phyloP scores from a whole-genome alignment of 1,284 basidiomycete genomes.

The Sporisorium reilianum region DNA sequence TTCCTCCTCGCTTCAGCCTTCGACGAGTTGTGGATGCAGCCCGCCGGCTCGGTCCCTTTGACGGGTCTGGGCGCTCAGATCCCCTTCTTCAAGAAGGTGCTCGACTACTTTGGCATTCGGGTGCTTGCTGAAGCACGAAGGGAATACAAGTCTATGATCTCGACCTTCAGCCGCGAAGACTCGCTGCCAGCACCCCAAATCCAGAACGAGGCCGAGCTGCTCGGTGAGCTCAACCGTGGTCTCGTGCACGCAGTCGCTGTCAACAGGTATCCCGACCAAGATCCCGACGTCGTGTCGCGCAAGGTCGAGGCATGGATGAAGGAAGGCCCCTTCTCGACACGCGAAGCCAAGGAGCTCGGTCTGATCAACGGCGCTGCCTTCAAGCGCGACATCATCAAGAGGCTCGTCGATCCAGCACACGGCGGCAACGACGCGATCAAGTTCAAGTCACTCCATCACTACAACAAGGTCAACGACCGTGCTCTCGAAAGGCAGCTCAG shows the following conservation, averaged over 20 bases:
- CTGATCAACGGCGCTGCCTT: conserved; percentile 69
- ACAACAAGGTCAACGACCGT: conserved; percentile 50
- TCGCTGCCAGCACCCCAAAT: conserved; percentile 55
- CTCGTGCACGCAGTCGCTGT: conserved; percentile 59
- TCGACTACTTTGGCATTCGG: conserved; percentile 70
- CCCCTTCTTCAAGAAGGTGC: conserved; percentile 66
- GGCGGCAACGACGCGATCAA: conserved; percentile 52
- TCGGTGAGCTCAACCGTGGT: conserved; percentile 64
- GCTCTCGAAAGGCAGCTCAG: conserved; percentile 47
- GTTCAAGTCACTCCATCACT: conserved; percentile 59
- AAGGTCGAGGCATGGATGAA: conserved; percentile 64
- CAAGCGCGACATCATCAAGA: conserved; percentile 66
- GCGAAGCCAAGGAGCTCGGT: conserved; percentile 67
- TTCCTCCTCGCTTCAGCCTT: conserved; percentile 70
- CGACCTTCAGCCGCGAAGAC: conserved; percentile 56
- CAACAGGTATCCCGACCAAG: conserved; percentile 54
- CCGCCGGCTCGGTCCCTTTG: conserved; percentile 70
- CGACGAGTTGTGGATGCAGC: conserved; percentile 71
- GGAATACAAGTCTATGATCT: conserved; percentile 70
- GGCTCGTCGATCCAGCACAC: conserved; percentile 51
- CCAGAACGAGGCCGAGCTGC: conserved; percentile 60
- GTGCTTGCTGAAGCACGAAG: conserved; percentile 70
- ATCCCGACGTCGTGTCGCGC: conserved; percentile 53
- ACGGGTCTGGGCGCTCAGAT: conserved; percentile 66
- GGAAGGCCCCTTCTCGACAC: conserved; percentile 68